These are phyloP conservation scores for Heliosperma pusillum DNA, from an alignment of 148 eudicot genomes.

Conservation along the genomic window DNA sequence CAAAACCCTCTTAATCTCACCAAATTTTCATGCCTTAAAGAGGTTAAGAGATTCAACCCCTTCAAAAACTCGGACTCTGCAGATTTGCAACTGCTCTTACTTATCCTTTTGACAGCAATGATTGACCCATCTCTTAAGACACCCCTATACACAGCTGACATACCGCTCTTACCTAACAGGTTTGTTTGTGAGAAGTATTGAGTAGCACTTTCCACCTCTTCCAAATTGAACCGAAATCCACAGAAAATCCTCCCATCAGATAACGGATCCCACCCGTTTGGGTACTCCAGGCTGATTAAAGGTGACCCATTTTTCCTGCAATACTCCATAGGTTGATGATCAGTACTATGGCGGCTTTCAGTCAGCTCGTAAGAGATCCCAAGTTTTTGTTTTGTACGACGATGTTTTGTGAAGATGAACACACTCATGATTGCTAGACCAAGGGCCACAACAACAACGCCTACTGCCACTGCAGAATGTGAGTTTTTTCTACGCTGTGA, in stretches of 20 bases:
- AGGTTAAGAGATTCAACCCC: slow-evolving; percentile 66
- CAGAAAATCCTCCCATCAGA: slow-evolving; percentile 60
- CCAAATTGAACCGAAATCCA: slow-evolving; percentile 72
- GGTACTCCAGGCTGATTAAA: slow-evolving; percentile 80
- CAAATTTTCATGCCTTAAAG: slow-evolving; percentile 71
- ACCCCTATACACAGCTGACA: slow-evolving; percentile 79
- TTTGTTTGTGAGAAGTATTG: slow-evolving; percentile 69
- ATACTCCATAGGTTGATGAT: slow-evolving; percentile 45
- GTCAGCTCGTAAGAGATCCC: slow-evolving; percentile 39
- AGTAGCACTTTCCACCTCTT: slow-evolving; percentile 89
- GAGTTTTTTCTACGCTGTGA: slow-evolving; percentile 41
- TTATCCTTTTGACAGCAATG: slow-evolving; percentile 71
- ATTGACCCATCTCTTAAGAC: slow-evolving; percentile 72
- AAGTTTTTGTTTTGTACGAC: slow-evolving; percentile 65
- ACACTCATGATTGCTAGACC: slow-evolving; percentile 44
- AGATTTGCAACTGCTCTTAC: slow-evolving; percentile 82
- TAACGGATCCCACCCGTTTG: slow-evolving; percentile 93
- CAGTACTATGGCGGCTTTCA: slow-evolving; percentile 51
- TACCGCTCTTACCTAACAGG: slow-evolving; percentile 68
- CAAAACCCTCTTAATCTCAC: slow-evolving; percentile 85
- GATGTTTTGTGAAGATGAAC: slow-evolving; percentile 42
- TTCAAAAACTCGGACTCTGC: slow-evolving; percentile 87
- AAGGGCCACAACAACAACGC: slow-evolving; percentile 40
- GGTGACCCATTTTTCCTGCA: slow-evolving; percentile 78
- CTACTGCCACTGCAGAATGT: slow-evolving; percentile 56